Evolutionary conservation across 176 grass and related monocot genomes (phyloP), one percentile per base, ranked within the genome.

Genomic region (Saccharum officinarum): DNA sequence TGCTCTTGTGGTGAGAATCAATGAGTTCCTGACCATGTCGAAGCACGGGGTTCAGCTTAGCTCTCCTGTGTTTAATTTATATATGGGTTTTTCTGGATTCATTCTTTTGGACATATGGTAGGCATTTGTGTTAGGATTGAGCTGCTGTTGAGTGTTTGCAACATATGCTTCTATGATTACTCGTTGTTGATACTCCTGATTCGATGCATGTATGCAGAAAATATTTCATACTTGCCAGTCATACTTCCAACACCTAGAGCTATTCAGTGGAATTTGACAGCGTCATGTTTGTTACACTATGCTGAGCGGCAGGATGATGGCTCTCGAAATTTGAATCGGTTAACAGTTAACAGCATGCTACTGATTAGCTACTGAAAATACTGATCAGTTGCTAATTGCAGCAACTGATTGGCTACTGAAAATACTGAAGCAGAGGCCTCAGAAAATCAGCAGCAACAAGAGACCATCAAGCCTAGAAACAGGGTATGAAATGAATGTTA

Each of bases 51-150:
- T 86, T 89, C 26, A 44, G 80, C 76, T 78, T 71, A 77, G 83
- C 65, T 81, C 46, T 71, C 59, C 66, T 12, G 55, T 79, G 57
- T 42, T 87, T 87, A 59, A 28, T 82, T 76, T 88, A 85, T 62
- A 71, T 90, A 26, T 62, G 59, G 3, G 9, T 65, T 82, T 71
- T 92, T 71, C 57, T 81, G 85, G n/a, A 82, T 71, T 92, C 81
- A 90, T 95, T 95, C 92, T 92, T 90, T 92, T 95, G 90, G 85
- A 95, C 78, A 92, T 89, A 92, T 89, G 88, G 62, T 91, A 91
- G 89, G 41, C 52, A 33, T 84, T 84, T 69, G 62, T 76, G 80
- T 79, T 91, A 84, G 85, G 85, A 87, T 76, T 64, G 54, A 64
- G 80, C 8, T 87, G 80, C 8, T 87, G 31, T 64, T 69, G 73